Base-by-base conservation (phyloP, 192 early-diverging fungal species). In the Cladochytrium replicatum region DNA sequence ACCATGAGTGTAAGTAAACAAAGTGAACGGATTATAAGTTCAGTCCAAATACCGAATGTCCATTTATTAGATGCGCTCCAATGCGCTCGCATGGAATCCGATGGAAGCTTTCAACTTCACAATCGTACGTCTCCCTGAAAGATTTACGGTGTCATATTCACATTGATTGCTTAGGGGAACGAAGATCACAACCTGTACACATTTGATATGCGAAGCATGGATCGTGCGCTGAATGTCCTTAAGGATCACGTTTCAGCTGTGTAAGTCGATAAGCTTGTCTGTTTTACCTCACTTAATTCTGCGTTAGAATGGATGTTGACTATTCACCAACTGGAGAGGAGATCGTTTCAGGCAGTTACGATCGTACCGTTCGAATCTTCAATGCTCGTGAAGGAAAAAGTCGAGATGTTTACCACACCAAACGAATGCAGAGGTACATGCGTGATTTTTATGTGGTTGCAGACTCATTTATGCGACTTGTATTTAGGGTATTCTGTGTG, bases 241-340 rank as follows among this genome's bases (percentile, higher is more conserved):
- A 94, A 94, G 59, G 94, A 91, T 55, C 96, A 99, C 55, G 91
- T 95, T 4, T 96, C 93, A 21, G 96, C 96, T 3, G 91, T 99
- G 77, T 87, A 71, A 52, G 80, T 69, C 6, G 15, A 29, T 55
- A 32, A n/a, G 7, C 38, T 64, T 53, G 1, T 26, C 22, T 5
- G 31, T 29, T 30, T 34, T 29, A n/a, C 31, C 2, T 58, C 37
- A 24, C 21, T 32, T 27, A 9, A 11, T 11, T 24, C 32, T 7
- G 2, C 23, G 7, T 26, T 43, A 83, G 83, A 25, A 74, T 95
- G 66, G 94, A 97, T 40, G 73, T 96, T 13, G 96, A 99, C 71
- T 99, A 91, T 64, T 91, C 91, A 24, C 96, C 96, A 24, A 97
- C 96, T 3, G 94, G 96, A 32, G 77, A 87, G 63, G 88, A 95